These are phyloP conservation scores for Porpolomopsis calyptriformis DNA, from an alignment of 768 basidiomycete genomes.

Conservation along the genomic window DNA sequence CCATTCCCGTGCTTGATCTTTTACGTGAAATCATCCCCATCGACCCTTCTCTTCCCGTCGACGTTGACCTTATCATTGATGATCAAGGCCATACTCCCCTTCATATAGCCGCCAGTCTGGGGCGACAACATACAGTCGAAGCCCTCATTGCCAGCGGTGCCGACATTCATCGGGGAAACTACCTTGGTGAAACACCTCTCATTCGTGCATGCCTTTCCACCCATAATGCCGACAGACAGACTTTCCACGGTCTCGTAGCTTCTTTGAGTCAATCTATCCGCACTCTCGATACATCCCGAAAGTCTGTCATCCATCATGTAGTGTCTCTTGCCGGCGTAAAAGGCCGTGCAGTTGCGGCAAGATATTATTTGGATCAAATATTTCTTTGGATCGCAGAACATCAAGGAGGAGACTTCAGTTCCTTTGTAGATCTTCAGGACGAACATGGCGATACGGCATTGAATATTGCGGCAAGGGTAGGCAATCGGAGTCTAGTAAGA, in stretches of 20 bases:
- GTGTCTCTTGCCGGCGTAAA: conserved; percentile 85
- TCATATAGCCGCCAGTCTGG: conserved; percentile 85
- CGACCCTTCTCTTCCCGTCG: conserved; percentile 25
- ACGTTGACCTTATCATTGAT: conserved; percentile 81
- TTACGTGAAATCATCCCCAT: conserved; percentile 53
- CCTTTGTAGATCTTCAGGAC: conserved; percentile 84
- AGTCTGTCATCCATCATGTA: conserved; percentile 86
- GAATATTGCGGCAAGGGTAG: conserved; percentile 90
- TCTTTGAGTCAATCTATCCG: conserved; percentile 65
- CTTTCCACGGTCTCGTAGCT: conserved; percentile 56
- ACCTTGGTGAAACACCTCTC: conserved; percentile 87
- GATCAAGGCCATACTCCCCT: conserved; percentile 91
- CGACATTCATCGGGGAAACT: conserved; percentile 85
- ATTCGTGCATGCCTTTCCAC: conserved; percentile 87
- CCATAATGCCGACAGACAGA: conserved; percentile 69
- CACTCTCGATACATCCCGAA: conserved; percentile 78
- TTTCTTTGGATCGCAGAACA: conserved; percentile 77
- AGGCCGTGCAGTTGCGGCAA: conserved; percentile 71
- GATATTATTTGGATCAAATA: conserved; percentile 87
- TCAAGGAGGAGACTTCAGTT: conserved; percentile 65
- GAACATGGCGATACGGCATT: conserved; percentile 92
- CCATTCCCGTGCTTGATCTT: conserved; percentile 46
- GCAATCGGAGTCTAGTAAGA: conserved; percentile 77
- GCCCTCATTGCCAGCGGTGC: conserved; percentile 70
- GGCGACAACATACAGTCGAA: conserved; percentile 53